A percentile compares a stretch with the other conserved stretches of the same genome.
These are phyloP conservation scores for Penicillium bovifimosum DNA, from an alignment of 495 filamentous ascomycete species.

Conservation along the genomic window DNA sequence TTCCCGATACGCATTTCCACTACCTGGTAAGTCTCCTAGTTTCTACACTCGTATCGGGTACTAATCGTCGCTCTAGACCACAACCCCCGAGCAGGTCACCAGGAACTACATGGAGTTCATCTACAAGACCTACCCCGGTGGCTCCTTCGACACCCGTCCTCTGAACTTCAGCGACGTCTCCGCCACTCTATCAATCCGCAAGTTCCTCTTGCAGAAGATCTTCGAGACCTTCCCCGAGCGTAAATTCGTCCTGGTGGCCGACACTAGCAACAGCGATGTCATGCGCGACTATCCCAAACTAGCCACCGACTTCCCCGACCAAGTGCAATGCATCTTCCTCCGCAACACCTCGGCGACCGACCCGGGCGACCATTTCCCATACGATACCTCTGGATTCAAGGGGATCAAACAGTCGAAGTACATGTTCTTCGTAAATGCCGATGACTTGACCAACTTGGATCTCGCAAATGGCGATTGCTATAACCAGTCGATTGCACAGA, in stretches of 20 bases:
- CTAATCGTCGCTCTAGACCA: conserved; percentile 40
- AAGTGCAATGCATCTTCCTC: conserved; percentile 74
- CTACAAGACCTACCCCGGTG: conserved; percentile 63
- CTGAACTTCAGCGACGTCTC: conserved; percentile 72
- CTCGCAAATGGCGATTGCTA: conserved; percentile 64
- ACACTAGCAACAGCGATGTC: conserved; percentile 73
- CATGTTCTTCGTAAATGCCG: conserved; percentile 72
- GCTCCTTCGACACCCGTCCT: conserved; percentile 69
- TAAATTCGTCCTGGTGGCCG: conserved; percentile 69
- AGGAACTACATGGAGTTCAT: conserved; percentile 79
- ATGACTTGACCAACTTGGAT: conserved; percentile 63
- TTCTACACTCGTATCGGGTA: neutral
- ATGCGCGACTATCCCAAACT: conserved; percentile 69
- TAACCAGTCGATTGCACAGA: conserved; percentile 57
- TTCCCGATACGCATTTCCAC: conserved; percentile 70
- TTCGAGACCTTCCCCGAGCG: conserved; percentile 71
- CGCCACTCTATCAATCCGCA: conserved; percentile 65
- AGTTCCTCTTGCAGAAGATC: conserved; percentile 59
- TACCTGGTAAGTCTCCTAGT: conserved; percentile 47
- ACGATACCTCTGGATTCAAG: conserved; percentile 68
- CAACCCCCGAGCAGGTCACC: conserved; percentile 74
- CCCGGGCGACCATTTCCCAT: conserved; percentile 56
- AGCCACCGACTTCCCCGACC: conserved; percentile 55
- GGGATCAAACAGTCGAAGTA: conserved; percentile 55
- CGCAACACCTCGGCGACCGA: conserved; percentile 71